phyloP scores from a whole-genome alignment of 1,284 basidiomycete genomes.

The Blastosporella zonata region DNA sequence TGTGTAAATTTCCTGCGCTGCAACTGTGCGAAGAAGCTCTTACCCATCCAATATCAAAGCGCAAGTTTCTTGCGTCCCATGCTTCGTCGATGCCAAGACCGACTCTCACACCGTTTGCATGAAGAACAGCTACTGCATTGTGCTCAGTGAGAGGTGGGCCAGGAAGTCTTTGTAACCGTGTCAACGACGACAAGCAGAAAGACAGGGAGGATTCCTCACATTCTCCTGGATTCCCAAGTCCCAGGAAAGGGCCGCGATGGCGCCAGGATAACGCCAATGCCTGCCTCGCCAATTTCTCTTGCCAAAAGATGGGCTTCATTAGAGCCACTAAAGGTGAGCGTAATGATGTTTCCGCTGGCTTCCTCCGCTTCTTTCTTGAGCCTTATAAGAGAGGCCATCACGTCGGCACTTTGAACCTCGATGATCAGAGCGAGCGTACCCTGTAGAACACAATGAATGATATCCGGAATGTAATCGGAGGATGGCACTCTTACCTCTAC shows the following conservation, averaged over 20 bases:
- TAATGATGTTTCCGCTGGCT: conserved; percentile 35
- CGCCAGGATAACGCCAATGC: conserved; percentile 66
- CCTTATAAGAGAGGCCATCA: conserved; percentile 66
- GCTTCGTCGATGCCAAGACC: conserved; percentile 59
- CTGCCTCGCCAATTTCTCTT: conserved; percentile 58
- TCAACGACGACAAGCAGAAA: conserved; percentile 2
- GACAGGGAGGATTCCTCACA: conserved; percentile 41
- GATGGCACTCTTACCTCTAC: conserved; percentile 29
- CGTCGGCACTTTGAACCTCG: conserved; percentile 63
- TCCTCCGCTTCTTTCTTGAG: conserved; percentile 64
- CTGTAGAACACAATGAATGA: conserved; percentile 24
- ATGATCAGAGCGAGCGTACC: conserved; percentile 52
- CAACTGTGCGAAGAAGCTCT: conserved; percentile 9
- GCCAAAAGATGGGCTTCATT: conserved; percentile 69
- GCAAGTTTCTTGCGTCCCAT: conserved; percentile 64
- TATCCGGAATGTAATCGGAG: background rate
- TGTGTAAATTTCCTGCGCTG: background rate
- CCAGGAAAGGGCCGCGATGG: conserved; percentile 60
- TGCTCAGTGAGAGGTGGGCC: conserved; percentile 66
- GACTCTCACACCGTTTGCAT: conserved; percentile 63
- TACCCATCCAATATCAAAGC: conserved; percentile 74
- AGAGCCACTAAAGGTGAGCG: conserved; percentile 60
- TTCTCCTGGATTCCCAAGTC: conserved; percentile 61
- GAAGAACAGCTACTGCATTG: conserved; percentile 52
- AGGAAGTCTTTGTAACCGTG: conserved; percentile 43